phyloP scores from a whole-genome alignment of 2,329 filamentous ascomycete species.

The Colletotrichum sp. region DNA sequence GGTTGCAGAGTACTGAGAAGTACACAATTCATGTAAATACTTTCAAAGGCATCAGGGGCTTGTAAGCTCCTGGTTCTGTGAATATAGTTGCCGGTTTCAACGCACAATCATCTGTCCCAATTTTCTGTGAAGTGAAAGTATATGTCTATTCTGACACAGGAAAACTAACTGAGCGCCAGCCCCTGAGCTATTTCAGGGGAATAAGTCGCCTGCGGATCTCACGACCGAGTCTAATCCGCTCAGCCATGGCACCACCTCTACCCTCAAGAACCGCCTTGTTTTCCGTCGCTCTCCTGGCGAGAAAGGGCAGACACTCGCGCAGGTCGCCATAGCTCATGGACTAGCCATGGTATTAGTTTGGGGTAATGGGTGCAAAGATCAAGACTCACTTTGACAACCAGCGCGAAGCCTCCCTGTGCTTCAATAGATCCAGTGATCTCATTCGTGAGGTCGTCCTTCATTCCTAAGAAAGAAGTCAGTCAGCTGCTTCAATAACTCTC shows the following conservation, averaged over 20 bases:
- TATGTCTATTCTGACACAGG: neutral
- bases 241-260: neutral
- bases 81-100: neutral
- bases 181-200: neutral
- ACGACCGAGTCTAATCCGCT: neutral
- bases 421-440: neutral
- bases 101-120: neutral
- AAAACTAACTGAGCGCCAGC: neutral
- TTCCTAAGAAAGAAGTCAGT: neutral
- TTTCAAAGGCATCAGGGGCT: constrained; percentile 7
- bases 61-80: neutral
- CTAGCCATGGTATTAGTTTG: neutral
- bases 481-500: rapidly evolving
- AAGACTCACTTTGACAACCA: neutral
- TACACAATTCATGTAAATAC: constrained; percentile 16
- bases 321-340: neutral
- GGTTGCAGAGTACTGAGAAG: neutral
- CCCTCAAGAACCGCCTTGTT: neutral
- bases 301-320: neutral
- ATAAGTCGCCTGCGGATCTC: neutral
- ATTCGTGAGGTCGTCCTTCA: neutral
- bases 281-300: neutral
- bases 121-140: neutral
- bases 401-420: neutral
- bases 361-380: too few relatives aligned